phyloP scores from a whole-genome alignment of 257 asterid genomes.

The Scutellaria galericulata region DNA sequence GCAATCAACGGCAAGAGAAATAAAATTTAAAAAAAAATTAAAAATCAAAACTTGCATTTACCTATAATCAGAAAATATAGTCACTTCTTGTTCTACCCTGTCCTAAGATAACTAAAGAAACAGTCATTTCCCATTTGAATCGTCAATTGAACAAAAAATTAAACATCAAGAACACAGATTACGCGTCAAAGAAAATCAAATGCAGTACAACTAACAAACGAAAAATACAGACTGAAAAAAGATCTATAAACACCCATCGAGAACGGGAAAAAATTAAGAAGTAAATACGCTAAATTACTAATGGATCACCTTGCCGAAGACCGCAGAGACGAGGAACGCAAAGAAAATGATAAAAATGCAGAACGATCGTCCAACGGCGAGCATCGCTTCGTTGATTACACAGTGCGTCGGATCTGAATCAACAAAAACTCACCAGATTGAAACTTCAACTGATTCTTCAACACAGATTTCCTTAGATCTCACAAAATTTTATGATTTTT shows the following conservation, averaged over 20 bases:
- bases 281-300: conserved; percentile 16
- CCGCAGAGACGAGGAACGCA: conserved; percentile 36
- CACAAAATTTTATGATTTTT: conserved; percentile 20
- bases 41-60: conserved; percentile 19
- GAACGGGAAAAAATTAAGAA: conserved; percentile 17
- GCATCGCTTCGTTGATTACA: conserved; percentile 37
- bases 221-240: neutral
- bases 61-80: conserved; percentile 15
- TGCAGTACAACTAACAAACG: neutral
- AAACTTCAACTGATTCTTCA: neutral
- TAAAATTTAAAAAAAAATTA: neutral
- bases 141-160: conserved; percentile 22
- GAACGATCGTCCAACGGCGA: conserved; percentile 34
- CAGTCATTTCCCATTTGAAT: conserved; percentile 11
- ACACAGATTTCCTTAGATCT: conserved; percentile 31
- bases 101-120: conserved; percentile 12
- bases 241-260: conserved; percentile 23
- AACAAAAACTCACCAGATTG: conserved; percentile 17
- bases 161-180: conserved; percentile 3
- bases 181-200: conserved; percentile 20
- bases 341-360: conserved; percentile 29
- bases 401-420: conserved; percentile 41
- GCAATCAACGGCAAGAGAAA: conserved; percentile 5
- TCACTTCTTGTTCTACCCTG: conserved; percentile 23
- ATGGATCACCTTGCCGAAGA: conserved; percentile 46